Conservation (phyloP, 2,329 filamentous ascomycete genomes). For the Ascochyta viciae-villosae region DNA sequence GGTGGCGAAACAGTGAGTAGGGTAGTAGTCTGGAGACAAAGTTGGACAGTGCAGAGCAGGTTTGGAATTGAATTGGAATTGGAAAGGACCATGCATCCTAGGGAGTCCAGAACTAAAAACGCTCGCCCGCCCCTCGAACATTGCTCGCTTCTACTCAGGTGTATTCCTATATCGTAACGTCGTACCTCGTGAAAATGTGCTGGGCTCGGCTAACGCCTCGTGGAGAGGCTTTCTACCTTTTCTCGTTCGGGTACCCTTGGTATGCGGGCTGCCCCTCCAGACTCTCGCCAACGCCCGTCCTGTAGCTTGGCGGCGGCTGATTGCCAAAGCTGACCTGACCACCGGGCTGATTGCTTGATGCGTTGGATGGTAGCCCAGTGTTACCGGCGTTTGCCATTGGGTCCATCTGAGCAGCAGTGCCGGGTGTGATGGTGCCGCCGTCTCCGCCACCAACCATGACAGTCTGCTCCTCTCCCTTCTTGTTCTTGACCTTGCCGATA, state of each 20-base stretch:
- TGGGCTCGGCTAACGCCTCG: background rate
- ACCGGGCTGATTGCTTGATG: conserved; percentile 33
- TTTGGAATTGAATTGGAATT: too few relatives aligned
- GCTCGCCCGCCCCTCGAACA: too few relatives aligned
- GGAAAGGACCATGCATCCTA: too few relatives aligned
- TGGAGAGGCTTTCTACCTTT: conserved; percentile 27
- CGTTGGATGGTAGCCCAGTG: conserved; percentile 35
- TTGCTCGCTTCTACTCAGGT: background rate
- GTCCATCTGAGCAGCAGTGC: conserved; percentile 49
- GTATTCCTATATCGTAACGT: conserved; percentile 21
- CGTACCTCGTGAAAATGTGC: conserved; percentile 27
- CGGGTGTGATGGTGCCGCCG: conserved; percentile 53
- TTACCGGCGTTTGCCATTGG: conserved; percentile 37
- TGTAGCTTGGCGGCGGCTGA: conserved; percentile 44
- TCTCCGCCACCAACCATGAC: conserved; percentile 75
- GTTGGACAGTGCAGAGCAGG: too few relatives aligned
- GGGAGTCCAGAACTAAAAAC: too few relatives aligned
- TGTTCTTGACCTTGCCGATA: conserved; percentile 78
- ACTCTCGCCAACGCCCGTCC: conserved; percentile 46
- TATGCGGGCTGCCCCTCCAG: conserved; percentile 45
- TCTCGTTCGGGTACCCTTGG: conserved; percentile 39
- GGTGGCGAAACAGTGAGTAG: too few relatives aligned
- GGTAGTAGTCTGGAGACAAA: too few relatives aligned
- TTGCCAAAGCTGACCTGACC: conserved; percentile 48
- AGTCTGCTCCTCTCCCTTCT: conserved; percentile 68